Base-by-base conservation (phyloP, 176 grass and related monocot species). In the Oryza meyeriana region DNA sequence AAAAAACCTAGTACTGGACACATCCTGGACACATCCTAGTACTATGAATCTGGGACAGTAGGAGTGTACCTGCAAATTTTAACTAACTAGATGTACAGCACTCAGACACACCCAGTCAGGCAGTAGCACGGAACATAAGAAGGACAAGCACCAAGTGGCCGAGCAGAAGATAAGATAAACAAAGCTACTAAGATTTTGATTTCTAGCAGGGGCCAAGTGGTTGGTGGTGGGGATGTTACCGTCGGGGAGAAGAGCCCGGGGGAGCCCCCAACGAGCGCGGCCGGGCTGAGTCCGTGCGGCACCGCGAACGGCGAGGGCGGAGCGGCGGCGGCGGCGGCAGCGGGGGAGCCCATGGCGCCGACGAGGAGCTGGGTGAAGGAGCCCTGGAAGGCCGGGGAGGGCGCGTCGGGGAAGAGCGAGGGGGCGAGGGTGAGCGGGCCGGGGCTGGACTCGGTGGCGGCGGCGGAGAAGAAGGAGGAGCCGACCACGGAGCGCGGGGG, bases 351-450 rank as follows among this genome's bases (percentile, higher is more conserved):
- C 58, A 90, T 93, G 59, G 91, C 85, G 65, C 91, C 91, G 41
- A 71, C 85, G 36, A 93, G 78, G 26, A 90, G 88, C 85, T 93
- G 88, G 8, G 85, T 90, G 74, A 93, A 93, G 63, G 91, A 93
- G 73, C 88, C 88, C 41, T 85, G 74, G 82, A 89, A 93, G 74
- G 85, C 78, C 55, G 88, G 72, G 27, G 85, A 89, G 20, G 85
- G 18, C 61, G 59, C 70, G 50, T 90, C 85, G 27, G 81, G 84
- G 81, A 93, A 93, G 85, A 85, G 66, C 52, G 77, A 32, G 35
- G 87, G 58, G 55, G 83, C 69, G 61, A 80, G 64, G 67, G 88
- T 90, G 84, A 93, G 61, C 48, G 88, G 82, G 8, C 85, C 88
- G 50, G 88, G 85, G 85, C 85, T 90, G 81, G 63, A 62, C 32